These are phyloP conservation scores for Tripterygium wilfordii DNA, from an alignment of 177 flowering plant genomes.

Conservation along the genomic window DNA sequence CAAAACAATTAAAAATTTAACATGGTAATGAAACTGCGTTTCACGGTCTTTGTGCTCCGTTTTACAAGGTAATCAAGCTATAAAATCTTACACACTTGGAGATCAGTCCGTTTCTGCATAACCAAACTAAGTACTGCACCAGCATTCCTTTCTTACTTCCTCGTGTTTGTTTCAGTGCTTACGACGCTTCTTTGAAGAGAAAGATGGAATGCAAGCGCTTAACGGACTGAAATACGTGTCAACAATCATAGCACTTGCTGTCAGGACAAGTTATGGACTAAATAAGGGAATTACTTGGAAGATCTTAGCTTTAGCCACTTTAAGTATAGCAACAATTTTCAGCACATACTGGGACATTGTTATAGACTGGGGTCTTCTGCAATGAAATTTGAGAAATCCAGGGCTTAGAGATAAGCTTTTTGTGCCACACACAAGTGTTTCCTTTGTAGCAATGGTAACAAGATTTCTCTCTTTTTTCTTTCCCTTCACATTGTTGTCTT, in stretches of 20 bases:
- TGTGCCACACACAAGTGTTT: conserved; percentile 41
- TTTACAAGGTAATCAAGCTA: conserved; percentile 57
- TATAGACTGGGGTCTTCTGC: conserved; percentile 76
- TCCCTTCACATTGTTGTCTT: too few species aligned
- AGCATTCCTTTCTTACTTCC: too few species aligned
- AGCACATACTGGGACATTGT: conserved; percentile 68
- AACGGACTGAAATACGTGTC: conserved; percentile 57
- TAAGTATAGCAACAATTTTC: conserved; percentile 36
- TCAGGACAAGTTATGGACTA: conserved; percentile 38
- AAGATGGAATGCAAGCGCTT: conserved; percentile 32
- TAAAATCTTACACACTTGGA: background rate
- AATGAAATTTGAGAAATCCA: conserved; percentile 42
- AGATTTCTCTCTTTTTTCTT: too few species aligned
- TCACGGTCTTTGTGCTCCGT: conserved; percentile 72
- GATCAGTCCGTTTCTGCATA: too few species aligned
- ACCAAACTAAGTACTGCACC: too few species aligned
- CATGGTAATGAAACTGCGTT: too few species aligned
- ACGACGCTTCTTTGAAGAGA: conserved; percentile 56
- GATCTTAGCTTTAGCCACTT: conserved; percentile 35
- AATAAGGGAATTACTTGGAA: conserved; percentile 22
- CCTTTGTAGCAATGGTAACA: conserved; percentile 59
- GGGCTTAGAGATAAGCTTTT: conserved; percentile 66
- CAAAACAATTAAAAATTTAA: too few species aligned
- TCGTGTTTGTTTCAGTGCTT: conserved; percentile 53
- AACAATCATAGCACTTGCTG: conserved; percentile 57